Percentiles rank a stretch among this genome's conserved stretches.
Evolutionary conservation across 1,284 basidiomycete species (phyloP).

Genomic region (Naganishia sp.): DNA sequence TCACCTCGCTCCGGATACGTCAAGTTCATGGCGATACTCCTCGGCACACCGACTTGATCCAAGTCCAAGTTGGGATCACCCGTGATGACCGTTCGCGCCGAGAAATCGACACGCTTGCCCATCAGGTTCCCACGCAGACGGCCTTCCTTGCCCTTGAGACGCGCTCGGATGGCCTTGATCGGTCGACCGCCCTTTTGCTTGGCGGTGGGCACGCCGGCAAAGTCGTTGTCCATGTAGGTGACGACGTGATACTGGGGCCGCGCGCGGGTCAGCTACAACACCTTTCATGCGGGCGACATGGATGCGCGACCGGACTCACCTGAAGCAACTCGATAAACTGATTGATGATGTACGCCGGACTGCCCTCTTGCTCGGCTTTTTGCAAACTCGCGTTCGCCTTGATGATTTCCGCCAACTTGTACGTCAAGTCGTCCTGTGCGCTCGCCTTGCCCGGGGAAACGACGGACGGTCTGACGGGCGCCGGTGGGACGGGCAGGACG

Average conservation of each 20-base stretch:
- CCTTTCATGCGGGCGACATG: not conserved
- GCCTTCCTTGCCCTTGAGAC: conserved; percentile 98
- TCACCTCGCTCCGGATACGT: conserved; percentile 94
- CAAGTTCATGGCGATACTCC: conserved; percentile 94
- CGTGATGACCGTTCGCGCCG: conserved; percentile 97
- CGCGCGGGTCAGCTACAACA: not conserved
- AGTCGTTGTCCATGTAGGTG: conserved; percentile 99
- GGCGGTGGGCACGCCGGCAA: conserved; percentile 96
- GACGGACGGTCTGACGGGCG: conserved; percentile 96
- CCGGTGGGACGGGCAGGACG: conserved; percentile 95
- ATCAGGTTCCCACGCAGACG: conserved; percentile 96
- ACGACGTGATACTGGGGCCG: conserved; percentile 83
- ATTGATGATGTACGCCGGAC: conserved; percentile 90
- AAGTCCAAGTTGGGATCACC: conserved; percentile 96
- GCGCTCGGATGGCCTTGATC: conserved; percentile 96
- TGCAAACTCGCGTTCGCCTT: conserved; percentile 91
- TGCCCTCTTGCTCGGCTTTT: conserved; percentile 93
- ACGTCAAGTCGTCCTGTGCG: conserved; percentile 98
- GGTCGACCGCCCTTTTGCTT: conserved; percentile 97
- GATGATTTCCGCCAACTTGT: conserved; percentile 96
- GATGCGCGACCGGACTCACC: conserved; percentile 54
- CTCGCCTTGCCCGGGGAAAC: conserved; percentile 94
- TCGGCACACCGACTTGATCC: conserved; percentile 98
- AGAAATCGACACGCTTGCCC: conserved; percentile 99
- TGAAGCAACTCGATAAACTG: conserved; percentile 96